A percentile compares a stretch with the other conserved stretches of the same genome.
These are phyloP conservation scores for Blastobotrys chiropterorum DNA, from an alignment of 805 yeast genomes.

Conservation along the genomic window DNA sequence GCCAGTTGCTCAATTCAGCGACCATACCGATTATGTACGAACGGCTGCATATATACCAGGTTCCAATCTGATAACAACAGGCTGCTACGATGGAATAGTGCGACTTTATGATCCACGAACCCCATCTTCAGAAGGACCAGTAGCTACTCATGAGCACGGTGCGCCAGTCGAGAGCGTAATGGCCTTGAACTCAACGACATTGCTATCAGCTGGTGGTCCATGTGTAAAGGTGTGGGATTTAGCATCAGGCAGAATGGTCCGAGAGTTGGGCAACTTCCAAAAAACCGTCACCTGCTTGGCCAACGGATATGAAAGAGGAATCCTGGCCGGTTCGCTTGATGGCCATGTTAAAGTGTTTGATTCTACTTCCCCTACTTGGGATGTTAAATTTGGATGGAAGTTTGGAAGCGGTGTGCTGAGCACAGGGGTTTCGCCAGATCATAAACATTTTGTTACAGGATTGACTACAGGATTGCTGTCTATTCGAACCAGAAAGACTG, in stretches of 20 bases:
- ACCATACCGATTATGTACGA: slow-evolving; percentile 84
- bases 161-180: slow-evolving; percentile 83
- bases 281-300: slow-evolving; percentile 87
- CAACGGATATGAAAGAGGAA: slow-evolving; percentile 65
- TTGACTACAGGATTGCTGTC: slow-evolving; percentile 83
- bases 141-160: slow-evolving; percentile 60
- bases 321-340: slow-evolving; percentile 90
- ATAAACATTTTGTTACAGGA: slow-evolving; percentile 89
- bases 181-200: slow-evolving; percentile 66
- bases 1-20: slow-evolving; percentile 65
- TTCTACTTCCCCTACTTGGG: slow-evolving; percentile 57
- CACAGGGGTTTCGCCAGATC: slow-evolving; percentile 82
- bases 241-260: slow-evolving; percentile 62
- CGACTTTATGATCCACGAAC: slow-evolving; percentile 78
- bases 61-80: slow-evolving; percentile 78
- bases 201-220: slow-evolving; percentile 79
- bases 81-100: slow-evolving; percentile 86
- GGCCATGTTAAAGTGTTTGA: slow-evolving; percentile 97
- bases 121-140: slow-evolving; percentile 42
- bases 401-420: slow-evolving; percentile 89
- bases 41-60: slow-evolving; percentile 71
- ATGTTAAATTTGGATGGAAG: slow-evolving; percentile 95
- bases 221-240: slow-evolving; percentile 88
- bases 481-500: slow-evolving; percentile 76
- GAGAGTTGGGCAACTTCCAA: slow-evolving; percentile 79